Evolutionary conservation across 495 filamentous ascomycete species (phyloP).

Genomic region (Aspergillus incahuasiensis): DNA sequence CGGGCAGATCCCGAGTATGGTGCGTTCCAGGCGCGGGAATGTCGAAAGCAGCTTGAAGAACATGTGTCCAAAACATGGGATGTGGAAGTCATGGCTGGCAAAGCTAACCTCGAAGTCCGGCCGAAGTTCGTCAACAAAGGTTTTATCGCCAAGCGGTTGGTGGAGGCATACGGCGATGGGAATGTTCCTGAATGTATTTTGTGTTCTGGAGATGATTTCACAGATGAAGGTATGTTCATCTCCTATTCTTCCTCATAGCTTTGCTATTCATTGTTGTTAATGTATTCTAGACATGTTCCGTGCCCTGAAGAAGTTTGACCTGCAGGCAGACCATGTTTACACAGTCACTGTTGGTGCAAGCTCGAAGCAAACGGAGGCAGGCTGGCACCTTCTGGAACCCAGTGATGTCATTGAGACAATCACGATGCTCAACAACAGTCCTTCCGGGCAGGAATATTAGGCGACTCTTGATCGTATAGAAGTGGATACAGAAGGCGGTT

Average conservation of each 20-base stretch:
- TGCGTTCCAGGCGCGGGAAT: slow-evolving; percentile 66
- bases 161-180: slow-evolving; percentile 55
- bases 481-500: not conserved
- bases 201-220: slow-evolving; percentile 91
- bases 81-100: slow-evolving; percentile 92
- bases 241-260: not conserved
- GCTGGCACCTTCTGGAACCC: slow-evolving; percentile 82
- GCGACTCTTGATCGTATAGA: not conserved
- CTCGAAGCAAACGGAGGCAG: slow-evolving; percentile 79
- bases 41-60: slow-evolving; percentile 67
- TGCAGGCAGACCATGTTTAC: slow-evolving; percentile 65
- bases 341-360: slow-evolving; percentile 83
- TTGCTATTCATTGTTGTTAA: slow-evolving; percentile 2
- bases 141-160: slow-evolving; percentile 76
- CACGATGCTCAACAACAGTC: slow-evolving; percentile 57
- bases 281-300: slow-evolving; percentile 54
- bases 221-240: slow-evolving; percentile 77
- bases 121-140: slow-evolving; percentile 97
- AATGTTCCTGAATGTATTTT: slow-evolving; percentile 71
- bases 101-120: slow-evolving; percentile 93
- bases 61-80: slow-evolving; percentile 73
- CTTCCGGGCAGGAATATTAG: slow-evolving; percentile 30
- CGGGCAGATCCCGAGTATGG: slow-evolving; percentile 81
- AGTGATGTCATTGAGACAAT: slow-evolving; percentile 79
- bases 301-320: slow-evolving; percentile 53